Percentiles rank a stretch among this genome's conserved stretches.
phyloP scores from a whole-genome alignment of 208 protist species.

The Leishmania amazonensis region DNA sequence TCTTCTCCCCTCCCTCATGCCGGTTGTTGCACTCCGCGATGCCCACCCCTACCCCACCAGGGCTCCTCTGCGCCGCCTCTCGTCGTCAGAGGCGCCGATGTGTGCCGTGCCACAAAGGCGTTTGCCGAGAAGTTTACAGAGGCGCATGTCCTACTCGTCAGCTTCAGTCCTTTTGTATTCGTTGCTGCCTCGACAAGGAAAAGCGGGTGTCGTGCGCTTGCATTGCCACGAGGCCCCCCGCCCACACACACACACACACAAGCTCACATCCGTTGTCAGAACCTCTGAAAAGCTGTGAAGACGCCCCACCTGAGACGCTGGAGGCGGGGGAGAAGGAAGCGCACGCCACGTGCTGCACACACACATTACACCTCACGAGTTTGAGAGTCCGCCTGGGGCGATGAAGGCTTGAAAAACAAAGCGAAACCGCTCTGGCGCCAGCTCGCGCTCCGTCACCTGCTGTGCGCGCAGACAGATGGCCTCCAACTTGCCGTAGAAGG shows the following conservation, averaged over 20 bases:
- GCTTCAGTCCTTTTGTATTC: neutral
- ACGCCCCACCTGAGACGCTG: neutral
- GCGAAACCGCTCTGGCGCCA: slow-evolving; percentile 58
- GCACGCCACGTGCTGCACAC: neutral
- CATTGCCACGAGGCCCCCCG: neutral
- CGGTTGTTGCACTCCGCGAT: neutral
- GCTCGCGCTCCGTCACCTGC: slow-evolving; percentile 62
- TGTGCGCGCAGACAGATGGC: slow-evolving; percentile 76
- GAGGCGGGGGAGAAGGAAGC: neutral
- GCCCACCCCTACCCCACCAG: neutral
- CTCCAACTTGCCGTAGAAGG: slow-evolving; percentile 89
- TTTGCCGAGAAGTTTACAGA: neutral
- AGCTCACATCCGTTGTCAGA: neutral
- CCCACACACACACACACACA: neutral
- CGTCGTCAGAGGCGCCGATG: neutral
- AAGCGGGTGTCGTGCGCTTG: neutral
- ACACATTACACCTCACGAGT: slow-evolving; percentile 15
- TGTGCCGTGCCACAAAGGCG: neutral
- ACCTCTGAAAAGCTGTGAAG: neutral
- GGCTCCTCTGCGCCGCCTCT: neutral
- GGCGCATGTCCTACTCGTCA: too few relatives aligned
- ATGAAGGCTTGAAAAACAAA: slow-evolving; percentile 93
- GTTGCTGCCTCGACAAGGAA: neutral
- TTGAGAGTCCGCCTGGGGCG: slow-evolving; percentile 66
- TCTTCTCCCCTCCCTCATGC: neutral